Percentiles rank a stretch among this genome's conserved stretches.
phyloP scores from a whole-genome alignment of 768 basidiomycete genomes.

The Pleurotus giganteus region DNA sequence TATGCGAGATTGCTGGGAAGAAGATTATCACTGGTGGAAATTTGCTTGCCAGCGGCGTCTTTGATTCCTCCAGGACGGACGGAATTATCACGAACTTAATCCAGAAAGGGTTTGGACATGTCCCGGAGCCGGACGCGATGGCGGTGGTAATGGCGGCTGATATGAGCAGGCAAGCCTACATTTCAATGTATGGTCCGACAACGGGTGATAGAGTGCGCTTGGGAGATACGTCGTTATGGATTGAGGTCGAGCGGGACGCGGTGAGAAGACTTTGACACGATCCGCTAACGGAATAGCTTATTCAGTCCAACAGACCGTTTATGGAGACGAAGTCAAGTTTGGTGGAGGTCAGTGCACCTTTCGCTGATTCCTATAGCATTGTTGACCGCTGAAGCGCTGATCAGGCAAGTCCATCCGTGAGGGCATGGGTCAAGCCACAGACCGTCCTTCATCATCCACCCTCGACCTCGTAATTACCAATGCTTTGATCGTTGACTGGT shows the following conservation, averaged over 20 bases:
- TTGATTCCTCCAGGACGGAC: constrained; percentile 42
- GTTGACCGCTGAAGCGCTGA: no score
- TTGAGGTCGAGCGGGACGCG: constrained; percentile 87
- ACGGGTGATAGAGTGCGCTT: constrained; percentile 85
- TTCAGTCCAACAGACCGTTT: constrained; percentile 55
- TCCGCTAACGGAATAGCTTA: background rate
- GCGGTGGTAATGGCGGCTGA: constrained; percentile 51
- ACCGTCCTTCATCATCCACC: constrained; percentile 59
- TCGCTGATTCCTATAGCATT: no score
- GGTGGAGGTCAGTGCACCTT: constrained; percentile 86
- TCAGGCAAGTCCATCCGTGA: constrained; percentile 91
- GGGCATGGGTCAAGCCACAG: constrained; percentile 93
- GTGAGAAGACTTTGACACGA: constrained; percentile 31
- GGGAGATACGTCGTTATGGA: constrained; percentile 88
- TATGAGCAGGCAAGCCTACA: constrained; percentile 72
- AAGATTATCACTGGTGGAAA: constrained; percentile 81
- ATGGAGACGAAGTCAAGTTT: constrained; percentile 98
- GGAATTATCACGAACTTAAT: constrained; percentile 47
- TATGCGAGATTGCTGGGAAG: constrained; percentile 76
- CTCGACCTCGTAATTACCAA: constrained; percentile 96
- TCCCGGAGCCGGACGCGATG: constrained; percentile 60
- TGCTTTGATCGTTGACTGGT: constrained; percentile 92
- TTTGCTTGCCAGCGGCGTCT: constrained; percentile 55
- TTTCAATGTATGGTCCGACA: constrained; percentile 95
- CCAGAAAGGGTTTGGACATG: constrained; percentile 67